Percentiles rank a stretch among this genome's conserved stretches.
phyloP scores from a whole-genome alignment of 108 stramenopile species.

The Cyclotella sp. region DNA sequence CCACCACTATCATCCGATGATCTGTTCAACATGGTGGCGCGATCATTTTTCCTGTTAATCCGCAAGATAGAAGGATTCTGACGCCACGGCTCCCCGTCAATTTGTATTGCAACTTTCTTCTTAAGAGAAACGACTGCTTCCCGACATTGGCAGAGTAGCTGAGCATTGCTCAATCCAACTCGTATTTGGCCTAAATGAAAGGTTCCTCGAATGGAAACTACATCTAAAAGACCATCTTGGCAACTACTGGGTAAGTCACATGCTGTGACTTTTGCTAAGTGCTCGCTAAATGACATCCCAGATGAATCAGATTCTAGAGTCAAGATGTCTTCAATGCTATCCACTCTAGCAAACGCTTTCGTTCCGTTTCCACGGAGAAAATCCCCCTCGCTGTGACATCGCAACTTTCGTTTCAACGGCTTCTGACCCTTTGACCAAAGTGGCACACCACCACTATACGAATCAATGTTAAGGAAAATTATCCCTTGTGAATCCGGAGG shows the following conservation, averaged over 20 bases:
- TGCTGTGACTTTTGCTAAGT: conserved; percentile 55
- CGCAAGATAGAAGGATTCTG: conserved; percentile 64
- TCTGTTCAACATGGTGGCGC: conserved; percentile 79
- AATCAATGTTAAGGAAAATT: conserved; percentile 91
- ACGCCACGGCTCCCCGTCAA: conserved; percentile 93
- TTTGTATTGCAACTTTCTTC: conserved; percentile 81
- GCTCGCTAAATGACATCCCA: conserved; percentile 55
- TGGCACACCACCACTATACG: conserved; percentile 88
- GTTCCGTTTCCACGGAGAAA: conserved; percentile 9
- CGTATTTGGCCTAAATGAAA: conserved; percentile 91
- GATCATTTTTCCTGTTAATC: conserved; percentile 68
- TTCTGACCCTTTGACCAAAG: conserved; percentile 78
- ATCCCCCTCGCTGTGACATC: conserved; percentile 45
- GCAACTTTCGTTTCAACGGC: conserved; percentile 20
- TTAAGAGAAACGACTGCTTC: conserved; percentile 72
- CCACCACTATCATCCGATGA: conserved; percentile 72
- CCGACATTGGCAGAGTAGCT: conserved; percentile 80
- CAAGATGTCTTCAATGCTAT: conserved; percentile 69
- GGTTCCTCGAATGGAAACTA: conserved; percentile 82
- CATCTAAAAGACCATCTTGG: conserved; percentile 88
- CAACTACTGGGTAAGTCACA: conserved; percentile 79
- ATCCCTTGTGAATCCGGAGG: conserved; percentile 90
- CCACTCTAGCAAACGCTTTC: conserved; percentile 46
- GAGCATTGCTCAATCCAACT: conserved; percentile 84
- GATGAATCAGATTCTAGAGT: conserved; percentile 10